phyloP scores from a whole-genome alignment of 1,284 basidiomycete genomes.

The Coniferiporia weirii region DNA sequence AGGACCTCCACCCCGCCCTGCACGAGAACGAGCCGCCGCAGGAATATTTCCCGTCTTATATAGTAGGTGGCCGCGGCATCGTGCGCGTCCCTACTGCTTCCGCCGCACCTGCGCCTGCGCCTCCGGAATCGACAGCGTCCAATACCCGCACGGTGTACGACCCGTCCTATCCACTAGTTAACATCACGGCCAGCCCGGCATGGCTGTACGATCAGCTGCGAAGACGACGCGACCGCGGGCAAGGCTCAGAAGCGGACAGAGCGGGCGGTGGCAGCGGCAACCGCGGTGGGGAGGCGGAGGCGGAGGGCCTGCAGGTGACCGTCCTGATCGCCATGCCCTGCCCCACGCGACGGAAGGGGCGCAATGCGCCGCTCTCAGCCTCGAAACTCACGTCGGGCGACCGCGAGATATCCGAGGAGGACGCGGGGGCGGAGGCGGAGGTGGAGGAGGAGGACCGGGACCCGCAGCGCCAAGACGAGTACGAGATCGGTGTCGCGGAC shows the following conservation, averaged over 20 bases:
- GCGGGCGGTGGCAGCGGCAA: neutral
- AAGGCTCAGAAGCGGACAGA: neutral
- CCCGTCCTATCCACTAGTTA: neutral
- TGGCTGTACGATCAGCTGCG: neutral
- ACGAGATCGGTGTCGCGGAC: constrained; percentile 11
- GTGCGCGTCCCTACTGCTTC: neutral
- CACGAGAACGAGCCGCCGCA: neutral
- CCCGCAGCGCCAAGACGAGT: neutral
- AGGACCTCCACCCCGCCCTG: neutral
- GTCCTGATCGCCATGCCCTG: constrained; percentile 17
- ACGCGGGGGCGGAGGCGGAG: neutral
- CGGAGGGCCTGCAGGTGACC: constrained; percentile 7
- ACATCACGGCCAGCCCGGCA: neutral
- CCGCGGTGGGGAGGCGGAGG: neutral
- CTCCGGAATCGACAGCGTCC: neutral
- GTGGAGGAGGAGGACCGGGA: neutral
- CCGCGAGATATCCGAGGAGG: neutral
- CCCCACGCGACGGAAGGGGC: neutral
- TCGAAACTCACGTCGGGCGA: too few species aligned
- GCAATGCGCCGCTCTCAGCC: too few species aligned
- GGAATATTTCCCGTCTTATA: constrained; percentile 5
- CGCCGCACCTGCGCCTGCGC: neutral
- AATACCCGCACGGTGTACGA: neutral
- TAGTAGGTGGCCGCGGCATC: constrained; percentile 1
- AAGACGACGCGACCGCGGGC: neutral